Evolutionary conservation across 129 eudicot genomes (phyloP), one percentile per base, ranked within the genome.

Genomic region (Glebionis coronaria): DNA sequence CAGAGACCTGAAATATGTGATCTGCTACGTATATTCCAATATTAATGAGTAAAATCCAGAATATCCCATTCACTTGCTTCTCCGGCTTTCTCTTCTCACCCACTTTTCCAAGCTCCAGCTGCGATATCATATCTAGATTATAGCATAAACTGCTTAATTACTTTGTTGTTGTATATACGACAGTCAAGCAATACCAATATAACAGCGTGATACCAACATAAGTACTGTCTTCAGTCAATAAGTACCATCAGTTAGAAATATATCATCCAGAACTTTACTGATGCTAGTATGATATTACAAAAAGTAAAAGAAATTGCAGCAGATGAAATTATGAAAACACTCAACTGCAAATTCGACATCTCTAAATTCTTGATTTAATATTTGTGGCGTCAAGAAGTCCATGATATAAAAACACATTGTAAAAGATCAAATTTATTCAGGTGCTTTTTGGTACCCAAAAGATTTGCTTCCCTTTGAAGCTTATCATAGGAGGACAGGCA

Each of bases 1-100:
- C 15, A 51, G 16, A 51, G 65, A 88, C 98, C 98, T 86, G 96
- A 64, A 93, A 84, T 16, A 93, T 55, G 74, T 93, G 98, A 82
- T 93, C 98, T 53, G 98, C 98, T 58, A 84, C 82, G 75, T 4
- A 93, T 66, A 88, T 64, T 38, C 96, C 98, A 70, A 93, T 78
- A 61, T 93, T 93, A 35, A 93, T 83, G 45, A 93, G 95, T 66
- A 93, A 73, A 78, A 93, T 93, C 95, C 96, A 93, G 82, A 88
- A 93, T 60, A 93, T 76, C 23, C 96, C 98, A 80, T 88, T 93
- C 74, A 86, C 96, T 72, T 67, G 85, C 90, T 87, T 91, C 81
- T 72, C 47, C 16, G 44, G 65, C 65, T 60, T 60, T 44, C 20
- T 74, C 71, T 68, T 86, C 69, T 47, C 70, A 56, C 70, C 71